Base-by-base conservation (phyloP, 257 asterid species). In the Solanum paucissectum region DNA sequence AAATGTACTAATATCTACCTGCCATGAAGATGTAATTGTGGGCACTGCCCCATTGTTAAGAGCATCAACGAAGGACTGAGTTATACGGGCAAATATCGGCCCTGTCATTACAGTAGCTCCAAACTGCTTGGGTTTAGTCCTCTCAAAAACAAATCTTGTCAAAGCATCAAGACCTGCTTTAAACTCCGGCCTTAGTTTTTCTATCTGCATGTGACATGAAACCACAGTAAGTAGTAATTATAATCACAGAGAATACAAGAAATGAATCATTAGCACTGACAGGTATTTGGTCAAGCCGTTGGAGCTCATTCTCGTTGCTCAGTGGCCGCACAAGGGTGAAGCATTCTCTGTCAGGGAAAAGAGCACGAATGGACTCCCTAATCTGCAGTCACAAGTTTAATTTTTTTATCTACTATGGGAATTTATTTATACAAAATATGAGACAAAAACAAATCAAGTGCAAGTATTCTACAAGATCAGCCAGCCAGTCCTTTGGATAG, bases 261-360 rank as follows among this genome's bases (percentile, higher is more conserved):
- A 74, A 68, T 69, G 64, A 44, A 79, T 79, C 36, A 27, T 79
- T 29, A 69, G 44, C 73, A 93, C 98, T 90, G 32, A 97, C 99
- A 21, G 92, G 32, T 89, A 97, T 97, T 88, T 95, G 98, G 89
- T 97, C 98, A 36, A 96, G 94, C 68, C 98, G 94, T 89, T 95
- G 99, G 88, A 97, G 98, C 69, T 97, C 98, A 42, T 88, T 90
- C 90, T 97, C 99, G 34, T 94, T 88, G 93, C 94, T 95, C 88
- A 95, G 90, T 60, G 99, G 99, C 74, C 99, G 90, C 79, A 97
- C 98, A 87, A 97, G 98, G n/a, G 99, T 88, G 91, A 89, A 97
- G 92, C 99, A 97, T 88, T 97, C 99, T 89, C 99, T 93, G 90
- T 97, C 98, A 25, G 99, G 99, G 90, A 97, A 97, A 90, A 97